A percentile compares a stretch with the other conserved stretches of the same genome.
Evolutionary conservation across 2,329 filamentous ascomycete genomes (phyloP).

Genomic region (Colletotrichum sp.): DNA sequence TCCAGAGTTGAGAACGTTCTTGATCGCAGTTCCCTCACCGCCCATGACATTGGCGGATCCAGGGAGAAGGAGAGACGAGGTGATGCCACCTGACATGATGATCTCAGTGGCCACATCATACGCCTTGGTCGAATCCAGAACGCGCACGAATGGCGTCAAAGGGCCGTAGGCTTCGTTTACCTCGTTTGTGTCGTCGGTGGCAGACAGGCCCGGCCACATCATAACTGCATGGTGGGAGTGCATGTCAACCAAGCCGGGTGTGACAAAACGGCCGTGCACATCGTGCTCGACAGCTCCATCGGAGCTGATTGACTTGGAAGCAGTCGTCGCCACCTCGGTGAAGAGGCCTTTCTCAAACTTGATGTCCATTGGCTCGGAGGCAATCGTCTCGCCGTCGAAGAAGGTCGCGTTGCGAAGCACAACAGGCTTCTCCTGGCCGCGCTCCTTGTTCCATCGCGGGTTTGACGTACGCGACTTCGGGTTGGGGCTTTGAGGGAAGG

Average conservation of each 20-base stretch:
- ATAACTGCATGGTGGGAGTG: constrained; percentile 45
- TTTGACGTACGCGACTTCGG: constrained; percentile 28
- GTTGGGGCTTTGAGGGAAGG: constrained; percentile 9
- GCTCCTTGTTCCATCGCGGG: constrained; percentile 42
- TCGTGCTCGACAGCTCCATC: constrained; percentile 28
- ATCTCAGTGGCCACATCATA: constrained; percentile 41
- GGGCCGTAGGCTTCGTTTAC: constrained; percentile 33
- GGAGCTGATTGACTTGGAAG: constrained; percentile 13
- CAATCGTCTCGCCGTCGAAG: constrained; percentile 45
- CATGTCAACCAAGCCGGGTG: constrained; percentile 50
- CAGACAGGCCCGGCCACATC: constrained; percentile 36
- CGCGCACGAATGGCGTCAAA: constrained; percentile 41
- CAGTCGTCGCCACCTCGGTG: constrained; percentile 27
- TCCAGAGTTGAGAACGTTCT: constrained; percentile 41
- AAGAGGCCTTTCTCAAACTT: constrained; percentile 42
- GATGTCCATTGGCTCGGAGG: constrained; percentile 38
- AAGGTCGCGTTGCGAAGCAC: constrained; percentile 45
- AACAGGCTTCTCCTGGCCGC: constrained; percentile 40
- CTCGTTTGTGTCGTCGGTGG: constrained; percentile 42
- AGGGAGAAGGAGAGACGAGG: constrained; percentile 49
- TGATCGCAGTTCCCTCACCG: constrained; percentile 47
- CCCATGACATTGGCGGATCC: constrained; percentile 49
- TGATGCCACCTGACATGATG: constrained; percentile 49
- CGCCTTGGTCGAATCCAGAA: constrained; percentile 44
- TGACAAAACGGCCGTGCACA: constrained; percentile 42